Conservation (phyloP, 139 green algal species). For the Chlamydomonas applanata region DNA sequence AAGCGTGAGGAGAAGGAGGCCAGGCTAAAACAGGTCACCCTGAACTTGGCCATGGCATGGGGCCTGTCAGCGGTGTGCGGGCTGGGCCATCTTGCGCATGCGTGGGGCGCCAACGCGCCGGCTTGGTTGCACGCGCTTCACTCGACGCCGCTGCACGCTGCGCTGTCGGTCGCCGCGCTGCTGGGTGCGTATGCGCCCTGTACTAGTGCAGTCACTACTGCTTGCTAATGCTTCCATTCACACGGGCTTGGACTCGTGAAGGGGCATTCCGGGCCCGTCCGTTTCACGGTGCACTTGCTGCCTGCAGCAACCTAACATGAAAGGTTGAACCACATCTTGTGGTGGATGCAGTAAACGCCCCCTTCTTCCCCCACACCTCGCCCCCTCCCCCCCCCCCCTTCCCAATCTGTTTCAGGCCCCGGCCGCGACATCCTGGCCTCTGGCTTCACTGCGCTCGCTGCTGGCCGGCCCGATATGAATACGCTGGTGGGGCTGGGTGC, state of each 20-base stretch:
- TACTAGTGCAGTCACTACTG: too few relatives aligned
- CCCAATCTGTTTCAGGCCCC: slow-evolving; percentile 33
- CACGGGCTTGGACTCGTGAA: too few relatives aligned
- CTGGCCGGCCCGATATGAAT: slow-evolving; percentile 94
- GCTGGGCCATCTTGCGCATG: slow-evolving; percentile 71
- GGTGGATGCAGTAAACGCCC: too few relatives aligned
- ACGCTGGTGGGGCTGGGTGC: slow-evolving; percentile 92
- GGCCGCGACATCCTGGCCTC: slow-evolving; percentile 54
- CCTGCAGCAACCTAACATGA: too few relatives aligned
- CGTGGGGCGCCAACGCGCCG: slow-evolving; percentile 47
- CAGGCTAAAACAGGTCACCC: slow-evolving; percentile 55
- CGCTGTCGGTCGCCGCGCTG: slow-evolving; percentile 76
- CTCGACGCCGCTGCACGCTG: slow-evolving; percentile 63
- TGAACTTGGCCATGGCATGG: slow-evolving; percentile 71
- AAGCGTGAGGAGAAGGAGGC: slow-evolving; percentile 63
- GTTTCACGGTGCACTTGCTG: too few relatives aligned
- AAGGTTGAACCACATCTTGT: too few relatives aligned
- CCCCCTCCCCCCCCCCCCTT: too few relatives aligned
- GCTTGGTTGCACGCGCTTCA: slow-evolving; percentile 65
- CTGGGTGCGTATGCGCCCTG: slow-evolving; percentile 62
- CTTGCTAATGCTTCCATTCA: too few relatives aligned
- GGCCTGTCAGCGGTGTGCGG: slow-evolving; percentile 73
- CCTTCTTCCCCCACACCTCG: too few relatives aligned
- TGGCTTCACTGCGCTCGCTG: slow-evolving; percentile 46
- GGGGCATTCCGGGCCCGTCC: too few relatives aligned